A percentile compares a stretch with the other conserved stretches of the same genome.
These are phyloP conservation scores for Erythrophleum fordii DNA, from an alignment of 306 rosid species.

Conservation along the genomic window DNA sequence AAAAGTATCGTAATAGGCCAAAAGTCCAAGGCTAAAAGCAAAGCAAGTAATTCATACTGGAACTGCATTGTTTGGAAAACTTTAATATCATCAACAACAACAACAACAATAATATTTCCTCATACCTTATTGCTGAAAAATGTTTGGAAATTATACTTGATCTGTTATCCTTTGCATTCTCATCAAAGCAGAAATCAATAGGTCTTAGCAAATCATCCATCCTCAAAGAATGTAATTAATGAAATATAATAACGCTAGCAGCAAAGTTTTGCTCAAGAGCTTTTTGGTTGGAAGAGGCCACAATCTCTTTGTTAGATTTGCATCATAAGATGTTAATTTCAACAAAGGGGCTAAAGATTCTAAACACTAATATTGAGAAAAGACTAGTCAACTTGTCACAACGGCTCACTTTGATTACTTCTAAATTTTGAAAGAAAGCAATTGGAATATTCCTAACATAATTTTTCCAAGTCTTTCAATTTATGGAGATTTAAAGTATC, in stretches of 20 bases:
- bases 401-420: accelerated
- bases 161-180: not conserved
- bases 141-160: not conserved
- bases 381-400: not conserved
- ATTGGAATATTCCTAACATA: not conserved
- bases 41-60: no score
- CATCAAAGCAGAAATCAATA: not conserved
- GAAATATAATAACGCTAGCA: not conserved
- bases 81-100: no score
- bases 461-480: not conserved
- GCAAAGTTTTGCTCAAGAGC: not conserved
- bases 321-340: not conserved
- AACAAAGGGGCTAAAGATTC: not conserved
- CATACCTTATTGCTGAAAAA: not conserved
- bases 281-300: not conserved
- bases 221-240: not conserved
- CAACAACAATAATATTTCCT: not conserved
- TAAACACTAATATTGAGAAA: not conserved
- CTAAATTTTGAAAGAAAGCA: not conserved
- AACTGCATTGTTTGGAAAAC: no score
- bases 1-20: no score
- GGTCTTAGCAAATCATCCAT: not conserved
- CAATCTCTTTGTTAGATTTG: not conserved
- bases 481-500: not conserved
- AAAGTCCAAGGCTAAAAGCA: no score